Evolutionary conservation across 345 rosid species (phyloP).

Genomic region (Pistacia vera): DNA sequence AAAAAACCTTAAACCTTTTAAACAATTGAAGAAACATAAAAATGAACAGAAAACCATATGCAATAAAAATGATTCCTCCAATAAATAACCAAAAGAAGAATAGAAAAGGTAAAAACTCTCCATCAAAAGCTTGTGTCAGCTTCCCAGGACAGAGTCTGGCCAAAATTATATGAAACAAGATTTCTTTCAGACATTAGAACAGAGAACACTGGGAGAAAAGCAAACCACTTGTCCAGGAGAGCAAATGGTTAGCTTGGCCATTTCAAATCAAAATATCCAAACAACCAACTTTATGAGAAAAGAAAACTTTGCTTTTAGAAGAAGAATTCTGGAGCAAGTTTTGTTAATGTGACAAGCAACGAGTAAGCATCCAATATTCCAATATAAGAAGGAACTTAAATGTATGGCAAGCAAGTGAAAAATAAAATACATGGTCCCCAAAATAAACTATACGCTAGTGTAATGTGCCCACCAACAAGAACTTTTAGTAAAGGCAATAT

Average conservation of each 20-base stretch:
- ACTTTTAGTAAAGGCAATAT: constrained; percentile 9
- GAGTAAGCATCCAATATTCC: not conserved
- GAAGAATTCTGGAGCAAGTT: constrained; percentile 14
- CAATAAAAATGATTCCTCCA: not conserved
- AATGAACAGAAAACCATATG: not conserved
- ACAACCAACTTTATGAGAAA: constrained; percentile 2
- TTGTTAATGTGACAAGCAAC: constrained; percentile 5
- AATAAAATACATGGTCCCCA: not conserved
- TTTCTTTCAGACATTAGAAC: not conserved
- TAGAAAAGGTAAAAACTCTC: not conserved
- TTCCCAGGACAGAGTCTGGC: not conserved
- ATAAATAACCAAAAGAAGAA: not conserved
- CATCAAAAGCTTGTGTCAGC: not conserved
- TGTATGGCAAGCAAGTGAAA: constrained; percentile 1
- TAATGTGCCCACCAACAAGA: not conserved
- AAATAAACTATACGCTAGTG: not conserved
- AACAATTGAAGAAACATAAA: not conserved
- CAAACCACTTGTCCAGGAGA: not conserved
- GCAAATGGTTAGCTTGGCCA: not conserved
- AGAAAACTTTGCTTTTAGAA: constrained; percentile 5
- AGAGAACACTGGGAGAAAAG: not conserved
- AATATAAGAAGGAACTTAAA: constrained; percentile 5
- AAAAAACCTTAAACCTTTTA: not conserved
- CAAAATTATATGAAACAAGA: not conserved
- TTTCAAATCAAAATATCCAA: constrained; percentile 5